Base-by-base conservation (phyloP, 2,329 filamentous ascomycete species). In the Verticillium nubilum region DNA sequence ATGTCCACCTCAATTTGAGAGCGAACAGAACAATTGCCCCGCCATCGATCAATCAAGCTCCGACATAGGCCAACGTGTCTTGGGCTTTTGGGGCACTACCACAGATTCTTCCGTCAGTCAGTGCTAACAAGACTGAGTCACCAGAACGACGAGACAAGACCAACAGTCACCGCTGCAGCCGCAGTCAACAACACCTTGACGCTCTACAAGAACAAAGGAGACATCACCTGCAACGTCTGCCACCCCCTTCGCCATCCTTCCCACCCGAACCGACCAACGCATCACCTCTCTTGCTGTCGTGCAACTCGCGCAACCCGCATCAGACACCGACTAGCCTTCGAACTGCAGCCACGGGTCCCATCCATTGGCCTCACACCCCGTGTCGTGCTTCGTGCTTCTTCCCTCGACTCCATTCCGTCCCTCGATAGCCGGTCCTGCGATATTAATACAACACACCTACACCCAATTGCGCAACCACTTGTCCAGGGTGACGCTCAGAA, bases 1-100 rank as follows among this genome's bases (percentile, higher is more conserved):
- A 2, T 54, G 26, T 31, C 52, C 27, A 31, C 27, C 52, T 23
- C 28, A 54, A 27, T 19, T 13, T 3, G 25, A 52, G 17, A 6
- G 9, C 26, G 52, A 53, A 50, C 12, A 37, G 23, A 17, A 56
- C 35, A 35, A 19, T 5, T 64, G 63, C 63, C 63, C 63, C 63
- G 63, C 63, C 63, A 64, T 64, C 54, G 28, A 26, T 55, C 58
- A 59, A 55, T 59, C 52, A 59, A 54, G 31, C 63, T 64, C 63
- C 63, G 63, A 64, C 57, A 64, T 64, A 64, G 62, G 63, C 60
- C 63, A 64, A 62, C 57, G 61, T 64, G 60, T 56, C 25, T 37
- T 23, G 54, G 27, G 9, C 53, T 55, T 31, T 31, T 31, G 3
- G 19, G 42, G 19, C 42, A 47, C 42, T 47, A 47, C 42, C 42